Percentiles rank a stretch among this genome's conserved stretches.
phyloP scores from a whole-genome alignment of 345 rosid species.

The Salix purpurea region DNA sequence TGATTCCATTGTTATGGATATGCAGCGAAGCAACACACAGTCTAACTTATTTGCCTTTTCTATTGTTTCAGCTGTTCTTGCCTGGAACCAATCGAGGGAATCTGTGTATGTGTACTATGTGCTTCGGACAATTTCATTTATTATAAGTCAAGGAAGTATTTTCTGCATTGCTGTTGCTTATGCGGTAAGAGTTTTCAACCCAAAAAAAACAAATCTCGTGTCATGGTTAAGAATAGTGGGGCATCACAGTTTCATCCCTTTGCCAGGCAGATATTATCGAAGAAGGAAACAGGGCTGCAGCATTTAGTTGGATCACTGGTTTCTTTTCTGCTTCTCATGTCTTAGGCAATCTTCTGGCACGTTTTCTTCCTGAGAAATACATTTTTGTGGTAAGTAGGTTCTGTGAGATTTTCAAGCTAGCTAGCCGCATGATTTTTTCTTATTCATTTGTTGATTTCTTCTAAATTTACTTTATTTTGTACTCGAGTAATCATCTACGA shows the following conservation, averaged over 20 bases:
- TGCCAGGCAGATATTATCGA: conserved; percentile 46
- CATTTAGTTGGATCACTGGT: conserved; percentile 57
- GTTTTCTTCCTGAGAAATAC: conserved; percentile 48
- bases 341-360: conserved; percentile 44
- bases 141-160: conserved; percentile 56
- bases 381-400: conserved; percentile 35
- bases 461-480: neutral
- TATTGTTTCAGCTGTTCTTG: conserved; percentile 42
- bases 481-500: neutral
- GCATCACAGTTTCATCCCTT: conserved; percentile 14
- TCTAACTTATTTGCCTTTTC: neutral
- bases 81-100: conserved; percentile 33
- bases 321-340: conserved; percentile 52
- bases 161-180: conserved; percentile 54
- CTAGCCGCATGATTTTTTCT: neutral
- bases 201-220: neutral
- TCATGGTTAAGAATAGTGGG: neutral
- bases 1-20: neutral
- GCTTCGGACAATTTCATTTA: conserved; percentile 47
- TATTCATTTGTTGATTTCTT: neutral
- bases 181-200: conserved; percentile 31
- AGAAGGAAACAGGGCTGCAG: conserved; percentile 42
- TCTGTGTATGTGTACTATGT: conserved; percentile 50
- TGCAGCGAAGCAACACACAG: neutral
- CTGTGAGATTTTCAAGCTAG: neutral